Evolutionary conservation across 2,329 filamentous ascomycete species (phyloP), one percentile per base, ranked within the genome.

Genomic region (Stenocarpella maydis): DNA sequence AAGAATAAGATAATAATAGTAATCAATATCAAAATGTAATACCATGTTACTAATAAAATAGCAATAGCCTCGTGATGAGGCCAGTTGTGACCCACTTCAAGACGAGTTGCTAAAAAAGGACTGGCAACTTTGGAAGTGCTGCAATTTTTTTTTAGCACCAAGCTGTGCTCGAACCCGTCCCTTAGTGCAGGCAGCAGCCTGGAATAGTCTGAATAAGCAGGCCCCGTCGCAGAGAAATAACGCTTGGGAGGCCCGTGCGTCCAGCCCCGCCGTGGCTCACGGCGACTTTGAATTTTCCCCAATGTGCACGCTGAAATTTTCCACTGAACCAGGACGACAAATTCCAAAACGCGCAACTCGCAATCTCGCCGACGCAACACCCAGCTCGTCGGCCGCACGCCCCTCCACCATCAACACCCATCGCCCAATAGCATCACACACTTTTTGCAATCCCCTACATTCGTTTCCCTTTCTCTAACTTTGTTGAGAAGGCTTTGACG

Each of bases 371-470:
- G 58, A 26, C 58, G 28, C 58, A 65, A 60, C 55, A 39, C 69
- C 65, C 67, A 43, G 47, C 69, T 69, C 49, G 41, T n/a, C 49
- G 34, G 61, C 53, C 17, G 28, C 24, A 54, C 34, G 26, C 17
- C 50, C 45, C 31, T 37, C 50, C 45, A 71, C 66, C 60, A 45
- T 34, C 65, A 34, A 65, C 47, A 49, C n/a, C 34, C 61, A 39
- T 63, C 61, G 60, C 52, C 66, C 69, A 71, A 71, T 71, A 41
- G 69, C 60, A 66, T 69, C 53, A 71, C 66, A 66, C 61, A 41
- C 60, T 69, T 66, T 55, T 19, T 63, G 31, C 34, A 8, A 41
- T 34, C 21, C 45, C 37, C 10, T 34, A n/a, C 49, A 69, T 17
- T 37, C 12, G 17, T 24, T 9, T 10, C 41, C 53, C 34, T 43